phyloP scores from a whole-genome alignment of 176 grass and related monocot genomes.

The Eragrostis nindensis region DNA sequence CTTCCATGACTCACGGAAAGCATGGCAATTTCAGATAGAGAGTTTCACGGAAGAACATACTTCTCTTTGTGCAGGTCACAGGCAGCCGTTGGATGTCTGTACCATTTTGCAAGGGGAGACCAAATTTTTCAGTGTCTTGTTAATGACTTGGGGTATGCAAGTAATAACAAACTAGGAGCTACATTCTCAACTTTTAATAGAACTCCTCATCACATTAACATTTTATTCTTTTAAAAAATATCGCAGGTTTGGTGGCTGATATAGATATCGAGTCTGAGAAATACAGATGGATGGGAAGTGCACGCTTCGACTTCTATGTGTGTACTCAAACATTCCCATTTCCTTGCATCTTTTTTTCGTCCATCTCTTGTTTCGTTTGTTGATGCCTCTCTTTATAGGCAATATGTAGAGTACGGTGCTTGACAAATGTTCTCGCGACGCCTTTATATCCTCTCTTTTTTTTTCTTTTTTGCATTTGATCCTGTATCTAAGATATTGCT shows the following conservation, averaged over 20 bases:
- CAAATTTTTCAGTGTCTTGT: conserved; percentile 73
- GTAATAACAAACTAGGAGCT: neutral
- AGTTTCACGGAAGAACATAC: neutral
- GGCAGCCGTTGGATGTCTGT: conserved; percentile 69
- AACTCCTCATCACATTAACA: neutral
- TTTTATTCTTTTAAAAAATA: neutral
- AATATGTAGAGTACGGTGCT: neutral
- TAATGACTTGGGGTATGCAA: conserved; percentile 82
- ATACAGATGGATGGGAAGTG: conserved; percentile 90
- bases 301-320: conserved; percentile 85
- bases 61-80: conserved; percentile 57
- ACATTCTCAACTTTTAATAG: neutral
- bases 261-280: conserved; percentile 87
- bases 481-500: too few relatives aligned
- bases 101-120: conserved; percentile 66
- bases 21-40: neutral
- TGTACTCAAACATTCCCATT: conserved; percentile 32
- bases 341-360: too few relatives aligned
- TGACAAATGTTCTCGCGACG: neutral
- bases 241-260: conserved; percentile 85
- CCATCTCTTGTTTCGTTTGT: neutral
- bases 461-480: neutral
- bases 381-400: neutral
- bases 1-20: neutral
- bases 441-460: too few relatives aligned